phyloP scores from a whole-genome alignment of 345 rosid species.

The Eucalyptus albens region DNA sequence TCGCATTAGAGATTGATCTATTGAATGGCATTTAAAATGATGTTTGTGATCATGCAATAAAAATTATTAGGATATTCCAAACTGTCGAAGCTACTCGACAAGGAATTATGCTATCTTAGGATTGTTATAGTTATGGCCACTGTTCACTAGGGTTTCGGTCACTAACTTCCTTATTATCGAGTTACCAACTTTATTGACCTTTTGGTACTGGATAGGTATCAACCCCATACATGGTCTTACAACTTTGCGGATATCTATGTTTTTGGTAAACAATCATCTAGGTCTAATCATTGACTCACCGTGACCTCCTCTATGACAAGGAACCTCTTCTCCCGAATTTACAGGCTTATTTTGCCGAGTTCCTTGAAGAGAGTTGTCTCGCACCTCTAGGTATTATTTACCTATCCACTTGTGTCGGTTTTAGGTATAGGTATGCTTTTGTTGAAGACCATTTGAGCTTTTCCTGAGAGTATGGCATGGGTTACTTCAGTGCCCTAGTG shows the following conservation, averaged over 20 bases:
- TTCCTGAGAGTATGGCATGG: no score
- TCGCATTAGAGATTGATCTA: not conserved
- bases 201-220: accelerated
- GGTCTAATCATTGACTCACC: accelerated
- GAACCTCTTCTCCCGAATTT: not conserved
- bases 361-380: no score
- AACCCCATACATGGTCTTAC: no score
- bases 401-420: no score
- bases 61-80: not conserved
- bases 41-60: not conserved
- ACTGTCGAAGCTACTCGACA: accelerated
- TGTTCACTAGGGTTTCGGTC: no score
- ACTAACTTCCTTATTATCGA: accelerated
- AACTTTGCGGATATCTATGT: no score
- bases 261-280: no score
- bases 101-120: no score
- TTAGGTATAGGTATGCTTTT: accelerated
- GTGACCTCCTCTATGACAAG: accelerated
- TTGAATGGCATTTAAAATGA: not conserved
- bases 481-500: no score
- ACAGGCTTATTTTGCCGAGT: accelerated
- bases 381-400: no score
- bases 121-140: no score
- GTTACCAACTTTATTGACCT: no score
- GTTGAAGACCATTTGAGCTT: accelerated